Evolutionary conservation across 306 rosid species (phyloP).

Genomic region (Vigna angularis): DNA sequence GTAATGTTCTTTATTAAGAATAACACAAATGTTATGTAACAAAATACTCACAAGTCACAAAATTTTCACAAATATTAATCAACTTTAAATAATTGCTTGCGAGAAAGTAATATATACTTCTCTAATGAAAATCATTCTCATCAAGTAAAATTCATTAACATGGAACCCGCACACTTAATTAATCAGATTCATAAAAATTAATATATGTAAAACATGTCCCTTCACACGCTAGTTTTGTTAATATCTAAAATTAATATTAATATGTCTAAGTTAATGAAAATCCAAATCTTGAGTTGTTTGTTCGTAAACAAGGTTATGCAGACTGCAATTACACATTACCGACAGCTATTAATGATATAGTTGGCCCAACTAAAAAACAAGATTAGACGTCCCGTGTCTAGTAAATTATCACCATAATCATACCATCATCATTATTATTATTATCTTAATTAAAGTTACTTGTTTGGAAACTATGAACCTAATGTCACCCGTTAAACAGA

Average conservation of each 20-base stretch:
- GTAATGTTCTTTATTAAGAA: too few relatives aligned
- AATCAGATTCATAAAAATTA: not conserved
- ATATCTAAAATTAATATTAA: too few relatives aligned
- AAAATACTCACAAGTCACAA: too few relatives aligned
- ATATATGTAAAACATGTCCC: not conserved
- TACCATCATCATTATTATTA: constrained; percentile 8
- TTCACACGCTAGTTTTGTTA: not conserved
- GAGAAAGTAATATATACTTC: too few relatives aligned
- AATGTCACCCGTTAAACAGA: constrained; percentile 3
- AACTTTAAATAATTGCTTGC: too few relatives aligned
- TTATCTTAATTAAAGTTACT: constrained; percentile 1
- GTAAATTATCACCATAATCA: not conserved
- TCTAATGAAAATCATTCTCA: too few relatives aligned
- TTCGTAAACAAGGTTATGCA: not conserved
- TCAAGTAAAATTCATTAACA: too few relatives aligned
- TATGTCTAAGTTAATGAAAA: too few relatives aligned
- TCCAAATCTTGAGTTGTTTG: not conserved
- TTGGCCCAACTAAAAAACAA: constrained; percentile 6
- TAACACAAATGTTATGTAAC: too few relatives aligned
- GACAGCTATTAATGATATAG: constrained; percentile 6
- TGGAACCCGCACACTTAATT: not conserved
- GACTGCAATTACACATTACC: not conserved
- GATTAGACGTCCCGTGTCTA: not conserved
- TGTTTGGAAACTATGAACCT: not conserved
- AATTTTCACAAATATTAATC: too few relatives aligned